Evolutionary conservation across 75 land plant genomes (phyloP), one percentile per base, ranked within the genome.

Genomic region (Sequoia sempervirens): DNA sequence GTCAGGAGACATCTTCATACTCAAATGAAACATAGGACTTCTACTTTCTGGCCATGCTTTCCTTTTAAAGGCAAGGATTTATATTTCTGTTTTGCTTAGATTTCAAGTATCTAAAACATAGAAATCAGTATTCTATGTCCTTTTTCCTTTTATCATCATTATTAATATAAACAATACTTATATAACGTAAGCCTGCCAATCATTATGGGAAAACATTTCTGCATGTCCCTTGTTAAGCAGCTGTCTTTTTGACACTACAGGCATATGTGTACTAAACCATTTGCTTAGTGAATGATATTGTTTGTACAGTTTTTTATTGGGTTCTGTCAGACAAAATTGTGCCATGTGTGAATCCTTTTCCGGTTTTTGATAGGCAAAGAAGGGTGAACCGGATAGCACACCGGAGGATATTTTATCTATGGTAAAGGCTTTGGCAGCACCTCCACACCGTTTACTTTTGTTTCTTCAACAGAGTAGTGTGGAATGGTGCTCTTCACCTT

Each of bases 401-500:
- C 99, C 99, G 26, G 95, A 91, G 18, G 99, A 97, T 38, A 97
- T 97, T 79, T 58, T 93, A 41, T 84, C 93, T 68, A 97, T 97
- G 98, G 99, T 97, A 53, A 94, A 93, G 82, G 82, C 93, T 40
- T 82, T 97, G 40, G 98, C 99, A 74, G 89, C 93, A 70, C 98
- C 99, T 50, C 93, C 93, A 41, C 94, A 97, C 87, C 89, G 99
- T 0, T 85, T 97, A 83, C 91, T 97, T 18, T 41, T 97, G 74
- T 97, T 97, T 84, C 93, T 97, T 69, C 99, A 97, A 83, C 98
- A 97, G 84, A 97, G 99, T 86, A 95, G 99, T 84, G 99, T 97
- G 41, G 99, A 97, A 72, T 97, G 99, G 99, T 97, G 99, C 83
- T 95, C 97, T 23, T 97, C 99, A 14, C 90, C 95, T 53, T 97